Percentiles rank a stretch among this genome's conserved stretches.
phyloP scores from a whole-genome alignment of 2,329 filamentous ascomycete species.

The Colletotrichum limetticola region DNA sequence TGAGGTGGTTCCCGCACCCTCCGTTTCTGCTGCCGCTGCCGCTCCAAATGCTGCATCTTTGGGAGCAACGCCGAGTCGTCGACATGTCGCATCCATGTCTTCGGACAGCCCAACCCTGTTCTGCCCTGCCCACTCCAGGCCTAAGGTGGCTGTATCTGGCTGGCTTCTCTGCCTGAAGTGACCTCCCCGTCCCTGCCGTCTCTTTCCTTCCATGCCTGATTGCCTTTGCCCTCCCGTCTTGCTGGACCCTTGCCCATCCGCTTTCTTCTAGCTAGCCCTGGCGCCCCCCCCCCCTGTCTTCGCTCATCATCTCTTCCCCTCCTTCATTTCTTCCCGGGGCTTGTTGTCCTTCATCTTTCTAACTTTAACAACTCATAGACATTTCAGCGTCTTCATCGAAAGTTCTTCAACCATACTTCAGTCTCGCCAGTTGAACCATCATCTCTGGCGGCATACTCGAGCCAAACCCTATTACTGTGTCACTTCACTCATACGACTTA shows the following conservation, averaged over 20 bases:
- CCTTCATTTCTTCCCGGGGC: background rate
- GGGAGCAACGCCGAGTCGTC: slow-evolving; percentile 20
- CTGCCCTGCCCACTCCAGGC: slow-evolving; percentile 9
- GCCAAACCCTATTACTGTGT: background rate
- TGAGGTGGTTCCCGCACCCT: slow-evolving; percentile 9
- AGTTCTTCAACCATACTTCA: background rate
- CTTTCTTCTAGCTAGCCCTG: slow-evolving; percentile 21
- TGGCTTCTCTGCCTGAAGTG: slow-evolving; percentile 18
- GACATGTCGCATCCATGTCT: slow-evolving; percentile 18
- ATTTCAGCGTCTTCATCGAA: background rate
- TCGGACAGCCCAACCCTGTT: slow-evolving; percentile 15
- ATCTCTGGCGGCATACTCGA: background rate
- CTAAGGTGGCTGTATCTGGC: background rate
- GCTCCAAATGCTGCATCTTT: background rate
- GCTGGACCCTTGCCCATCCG: slow-evolving; percentile 28
- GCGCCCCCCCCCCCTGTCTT: slow-evolving; percentile 8
- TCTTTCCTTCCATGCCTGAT: slow-evolving; percentile 10
- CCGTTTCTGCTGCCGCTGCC: slow-evolving; percentile 6
- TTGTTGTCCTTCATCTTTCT: background rate
- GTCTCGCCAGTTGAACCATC: background rate
- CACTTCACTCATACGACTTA: slow-evolving; percentile 1
- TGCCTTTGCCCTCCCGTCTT: slow-evolving; percentile 25
- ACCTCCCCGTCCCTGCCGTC: background rate
- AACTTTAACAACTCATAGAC: slow-evolving; percentile 4
- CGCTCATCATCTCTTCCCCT: slow-evolving; percentile 20